These are phyloP conservation scores for Venturia oleaginea DNA, from an alignment of 2,329 filamentous ascomycete genomes.

Conservation along the genomic window DNA sequence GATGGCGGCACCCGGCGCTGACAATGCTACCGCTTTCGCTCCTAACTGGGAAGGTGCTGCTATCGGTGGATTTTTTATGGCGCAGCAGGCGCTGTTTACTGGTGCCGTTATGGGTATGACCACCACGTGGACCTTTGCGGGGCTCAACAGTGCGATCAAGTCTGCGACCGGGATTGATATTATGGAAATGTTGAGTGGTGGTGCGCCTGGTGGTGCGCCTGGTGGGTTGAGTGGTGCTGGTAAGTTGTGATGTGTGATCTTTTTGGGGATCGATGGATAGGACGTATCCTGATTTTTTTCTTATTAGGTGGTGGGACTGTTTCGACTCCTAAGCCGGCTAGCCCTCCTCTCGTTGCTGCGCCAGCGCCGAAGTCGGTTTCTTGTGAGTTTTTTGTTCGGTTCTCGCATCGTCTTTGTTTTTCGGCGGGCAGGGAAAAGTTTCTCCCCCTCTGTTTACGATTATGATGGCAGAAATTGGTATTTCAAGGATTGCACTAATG, in stretches of 20 bases:
- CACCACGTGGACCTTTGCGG: background rate
- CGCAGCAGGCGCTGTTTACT: background rate
- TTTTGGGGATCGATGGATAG: no score
- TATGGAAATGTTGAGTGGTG: background rate
- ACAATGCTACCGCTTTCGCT: background rate
- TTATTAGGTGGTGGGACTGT: no score
- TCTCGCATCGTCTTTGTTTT: no score
- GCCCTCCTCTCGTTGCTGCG: background rate
- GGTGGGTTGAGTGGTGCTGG: background rate
- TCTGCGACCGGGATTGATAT: background rate
- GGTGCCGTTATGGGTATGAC: background rate
- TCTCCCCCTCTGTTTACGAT: no score
- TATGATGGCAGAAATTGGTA: no score
- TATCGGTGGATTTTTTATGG: background rate
- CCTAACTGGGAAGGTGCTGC: conserved; percentile 8
- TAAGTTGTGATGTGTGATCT: no score
- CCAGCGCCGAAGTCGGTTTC: background rate
- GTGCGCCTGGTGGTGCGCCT: background rate
- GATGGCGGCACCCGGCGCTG: no score
- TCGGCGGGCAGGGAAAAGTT: no score
- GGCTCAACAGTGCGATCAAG: background rate
- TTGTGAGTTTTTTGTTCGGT: background rate
- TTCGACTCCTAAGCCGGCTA: background rate
- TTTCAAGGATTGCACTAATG: no score
- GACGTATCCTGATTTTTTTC: no score